phyloP scores from a whole-genome alignment of 169 alveolate species.

The Plasmodium reichenowi region DNA sequence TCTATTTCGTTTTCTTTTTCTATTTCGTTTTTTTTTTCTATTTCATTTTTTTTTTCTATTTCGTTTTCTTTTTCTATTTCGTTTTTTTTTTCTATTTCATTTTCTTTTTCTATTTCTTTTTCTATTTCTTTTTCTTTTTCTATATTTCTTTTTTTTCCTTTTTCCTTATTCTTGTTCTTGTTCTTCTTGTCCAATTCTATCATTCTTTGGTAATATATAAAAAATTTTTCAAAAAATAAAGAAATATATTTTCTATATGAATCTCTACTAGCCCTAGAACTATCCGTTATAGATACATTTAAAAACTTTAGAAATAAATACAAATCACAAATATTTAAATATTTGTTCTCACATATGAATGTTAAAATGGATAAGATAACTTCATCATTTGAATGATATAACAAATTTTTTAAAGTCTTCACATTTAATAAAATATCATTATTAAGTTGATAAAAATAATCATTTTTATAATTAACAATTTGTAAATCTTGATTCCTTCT shows the following conservation, averaged over 20 bases:
- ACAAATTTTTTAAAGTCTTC: conserved; percentile 32
- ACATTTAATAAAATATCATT: conserved; percentile 49
- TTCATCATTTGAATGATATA: conserved; percentile 68
- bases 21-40: not conserved
- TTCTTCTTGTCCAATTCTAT: conserved; percentile 31
- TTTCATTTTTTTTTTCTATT: too few species aligned
- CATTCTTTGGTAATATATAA: conserved; percentile 72
- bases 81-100: not conserved
- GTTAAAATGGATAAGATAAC: conserved; percentile 45
- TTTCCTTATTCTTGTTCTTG: not conserved
- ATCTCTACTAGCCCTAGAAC: conserved; percentile 63
- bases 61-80: not conserved
- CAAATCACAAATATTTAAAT: conserved; percentile 66
- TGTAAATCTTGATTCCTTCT: conserved; percentile 37
- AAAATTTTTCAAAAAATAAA: conserved; percentile 63
- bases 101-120: not conserved
- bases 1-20: not conserved
- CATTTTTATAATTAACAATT: conserved; percentile 40
- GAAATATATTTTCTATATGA: conserved; percentile 66
- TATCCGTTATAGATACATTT: conserved; percentile 52
- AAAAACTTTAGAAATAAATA: conserved; percentile 56
- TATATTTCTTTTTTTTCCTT: too few species aligned
- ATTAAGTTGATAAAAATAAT: conserved; percentile 42
- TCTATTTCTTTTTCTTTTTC: not conserved
- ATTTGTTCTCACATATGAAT: conserved; percentile 74